A percentile compares a stretch with the other conserved stretches of the same genome.
Evolutionary conservation across 768 basidiomycete genomes (phyloP).

Genomic region (Imleria badia): DNA sequence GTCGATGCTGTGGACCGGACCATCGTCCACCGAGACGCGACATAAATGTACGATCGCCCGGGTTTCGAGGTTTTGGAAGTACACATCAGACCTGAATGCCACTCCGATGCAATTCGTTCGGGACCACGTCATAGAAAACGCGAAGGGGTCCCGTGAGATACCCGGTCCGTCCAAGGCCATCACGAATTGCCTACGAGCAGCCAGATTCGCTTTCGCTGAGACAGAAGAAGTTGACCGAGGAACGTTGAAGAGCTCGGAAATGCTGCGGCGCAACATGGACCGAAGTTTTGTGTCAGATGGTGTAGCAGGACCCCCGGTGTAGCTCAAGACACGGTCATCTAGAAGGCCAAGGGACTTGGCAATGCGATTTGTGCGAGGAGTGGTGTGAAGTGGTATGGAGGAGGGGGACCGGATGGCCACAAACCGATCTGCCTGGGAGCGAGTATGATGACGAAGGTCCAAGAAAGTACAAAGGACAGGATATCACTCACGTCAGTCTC

Average conservation of each 20-base stretch:
- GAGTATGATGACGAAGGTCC: neutral
- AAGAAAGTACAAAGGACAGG: neutral
- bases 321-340: constrained; percentile 56
- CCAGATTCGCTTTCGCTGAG: constrained; percentile 61
- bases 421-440: constrained; percentile 57
- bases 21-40: constrained; percentile 34
- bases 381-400: constrained; percentile 55
- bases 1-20: constrained; percentile 46
- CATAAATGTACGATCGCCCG: constrained; percentile 54
- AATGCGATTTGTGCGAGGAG: constrained; percentile 67
- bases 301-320: constrained; percentile 39
- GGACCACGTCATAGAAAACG: constrained; percentile 65
- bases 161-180: constrained; percentile 67
- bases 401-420: constrained; percentile 52
- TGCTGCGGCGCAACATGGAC: constrained; percentile 50
- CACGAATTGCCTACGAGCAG: constrained; percentile 50
- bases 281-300: constrained; percentile 42
- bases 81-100: constrained; percentile 57
- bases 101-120: constrained; percentile 58
- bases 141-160: constrained; percentile 51
- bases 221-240: constrained; percentile 34
- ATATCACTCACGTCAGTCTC: constrained; percentile 29
- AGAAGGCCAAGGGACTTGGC: constrained; percentile 60
- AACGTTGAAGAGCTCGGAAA: constrained; percentile 47
- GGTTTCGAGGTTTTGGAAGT: constrained; percentile 60